Percentiles rank a stretch among this genome's conserved stretches.
Conservation (phyloP, 208 protist species). For the Trypanosoma melophagium region DNA sequence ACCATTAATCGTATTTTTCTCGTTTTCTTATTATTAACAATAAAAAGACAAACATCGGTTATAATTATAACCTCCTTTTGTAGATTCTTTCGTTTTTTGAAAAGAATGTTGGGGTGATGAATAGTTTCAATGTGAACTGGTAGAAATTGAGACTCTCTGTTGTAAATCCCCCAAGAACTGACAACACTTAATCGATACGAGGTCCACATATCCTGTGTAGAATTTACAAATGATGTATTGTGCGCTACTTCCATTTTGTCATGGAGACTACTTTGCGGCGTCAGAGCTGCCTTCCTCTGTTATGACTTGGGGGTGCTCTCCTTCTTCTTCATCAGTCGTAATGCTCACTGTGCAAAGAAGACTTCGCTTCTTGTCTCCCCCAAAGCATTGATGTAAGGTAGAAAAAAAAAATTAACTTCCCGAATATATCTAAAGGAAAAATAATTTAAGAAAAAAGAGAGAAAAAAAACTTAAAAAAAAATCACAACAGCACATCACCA, state of each 20-base stretch:
- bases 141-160: not conserved
- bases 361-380: not conserved
- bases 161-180: not conserved
- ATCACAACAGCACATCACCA: not conserved
- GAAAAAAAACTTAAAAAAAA: constrained; percentile 9
- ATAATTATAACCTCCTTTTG: not conserved
- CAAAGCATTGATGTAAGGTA: not conserved
- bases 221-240: not conserved
- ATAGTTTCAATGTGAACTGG: not conserved
- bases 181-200: constrained; percentile 9
- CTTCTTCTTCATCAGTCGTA: not conserved
- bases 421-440: not conserved
- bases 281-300: not conserved
- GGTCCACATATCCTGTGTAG: not conserved
- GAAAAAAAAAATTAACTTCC: not conserved
- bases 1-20: not conserved
- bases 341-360: not conserved
- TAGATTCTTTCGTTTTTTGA: not conserved
- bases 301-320: not conserved
- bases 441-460: constrained; percentile 6
- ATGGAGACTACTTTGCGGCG: not conserved
- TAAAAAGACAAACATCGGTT: constrained; percentile 12
- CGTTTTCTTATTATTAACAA: constrained; percentile 3
- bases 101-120: constrained; percentile 5
- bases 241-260: not conserved